phyloP scores from a whole-genome alignment of 495 filamentous ascomycete species.

The Tuber brumale region DNA sequence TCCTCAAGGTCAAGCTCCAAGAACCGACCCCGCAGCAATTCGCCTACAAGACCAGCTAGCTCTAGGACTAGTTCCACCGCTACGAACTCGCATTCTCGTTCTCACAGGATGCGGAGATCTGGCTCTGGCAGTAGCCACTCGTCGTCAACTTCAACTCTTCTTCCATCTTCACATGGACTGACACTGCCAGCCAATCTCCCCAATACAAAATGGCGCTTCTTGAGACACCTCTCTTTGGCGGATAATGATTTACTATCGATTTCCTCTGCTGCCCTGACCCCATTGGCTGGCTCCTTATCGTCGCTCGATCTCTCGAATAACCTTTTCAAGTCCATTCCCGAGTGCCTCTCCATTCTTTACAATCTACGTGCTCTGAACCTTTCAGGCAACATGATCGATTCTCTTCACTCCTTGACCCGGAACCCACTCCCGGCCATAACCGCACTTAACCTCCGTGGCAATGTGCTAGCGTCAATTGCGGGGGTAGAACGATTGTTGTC shows the following conservation, averaged over 20 bases:
- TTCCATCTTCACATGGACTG: slow-evolving; percentile 23
- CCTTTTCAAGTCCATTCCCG: slow-evolving; percentile 82
- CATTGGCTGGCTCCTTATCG: slow-evolving; percentile 75
- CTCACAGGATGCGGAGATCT: slow-evolving; percentile 70
- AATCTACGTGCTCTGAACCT: slow-evolving; percentile 83
- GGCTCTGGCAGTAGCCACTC: slow-evolving; percentile 90
- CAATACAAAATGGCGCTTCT: slow-evolving; percentile 84
- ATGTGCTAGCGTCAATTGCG: slow-evolving; percentile 79
- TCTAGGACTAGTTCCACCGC: slow-evolving; percentile 59
- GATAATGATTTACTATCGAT: slow-evolving; percentile 84
- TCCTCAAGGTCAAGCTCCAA: slow-evolving; percentile 44
- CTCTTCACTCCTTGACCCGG: slow-evolving; percentile 75
- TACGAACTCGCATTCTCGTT: slow-evolving; percentile 53
- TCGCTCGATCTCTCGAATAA: slow-evolving; percentile 90
- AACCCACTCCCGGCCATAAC: slow-evolving; percentile 90
- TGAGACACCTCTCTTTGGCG: slow-evolving; percentile 81
- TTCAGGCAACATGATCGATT: slow-evolving; percentile 95
- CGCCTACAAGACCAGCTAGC: slow-evolving; percentile 66
- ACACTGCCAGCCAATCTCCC: slow-evolving; percentile 56
- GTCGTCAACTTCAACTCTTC: slow-evolving; percentile 39
- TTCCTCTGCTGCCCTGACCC: slow-evolving; percentile 62
- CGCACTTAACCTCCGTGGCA: slow-evolving; percentile 82
- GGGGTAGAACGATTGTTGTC: slow-evolving; percentile 85
- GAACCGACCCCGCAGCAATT: slow-evolving; percentile 62
- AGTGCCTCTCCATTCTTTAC: slow-evolving; percentile 73